These are phyloP conservation scores for Saccharata proteae DNA, from an alignment of 2,329 filamentous ascomycete genomes.

Conservation along the genomic window DNA sequence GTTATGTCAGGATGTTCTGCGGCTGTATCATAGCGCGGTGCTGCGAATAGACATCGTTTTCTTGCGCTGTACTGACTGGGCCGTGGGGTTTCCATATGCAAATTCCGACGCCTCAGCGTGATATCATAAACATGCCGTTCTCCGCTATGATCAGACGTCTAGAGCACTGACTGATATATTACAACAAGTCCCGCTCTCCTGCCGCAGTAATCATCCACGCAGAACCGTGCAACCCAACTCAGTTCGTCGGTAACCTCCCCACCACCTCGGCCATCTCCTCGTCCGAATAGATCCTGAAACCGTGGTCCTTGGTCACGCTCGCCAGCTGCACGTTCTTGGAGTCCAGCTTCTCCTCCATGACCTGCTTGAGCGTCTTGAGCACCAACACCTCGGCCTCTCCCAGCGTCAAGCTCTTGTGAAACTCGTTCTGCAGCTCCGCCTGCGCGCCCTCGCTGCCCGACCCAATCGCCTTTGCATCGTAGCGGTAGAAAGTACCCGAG, in stretches of 20 bases:
- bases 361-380: constrained; percentile 96
- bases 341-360: constrained; percentile 99
- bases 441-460: constrained; percentile 95
- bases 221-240: neutral
- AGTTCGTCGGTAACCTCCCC: constrained; percentile 54
- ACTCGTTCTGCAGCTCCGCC: constrained; percentile 96
- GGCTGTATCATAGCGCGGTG: too few species aligned
- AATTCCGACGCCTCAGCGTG: too few species aligned
- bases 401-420: constrained; percentile 93
- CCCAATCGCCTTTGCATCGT: constrained; percentile 97
- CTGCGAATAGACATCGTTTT: too few species aligned
- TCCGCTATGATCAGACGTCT: too few species aligned
- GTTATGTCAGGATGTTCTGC: too few species aligned
- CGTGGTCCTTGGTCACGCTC: constrained; percentile 93
- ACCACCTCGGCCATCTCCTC: constrained; percentile 95
- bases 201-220: neutral
- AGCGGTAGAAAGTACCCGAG: constrained; percentile 95
- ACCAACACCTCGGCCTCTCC: constrained; percentile 88
- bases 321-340: constrained; percentile 97
- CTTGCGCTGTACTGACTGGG: too few species aligned
- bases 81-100: too few species aligned
- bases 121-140: too few species aligned
- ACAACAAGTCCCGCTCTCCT: constrained; percentile 5
- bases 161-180: too few species aligned
- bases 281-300: constrained; percentile 97